Percentiles rank a stretch among this genome's conserved stretches.
Evolutionary conservation across 495 filamentous ascomycete species (phyloP).

Genomic region (Penicillium tannophilum): DNA sequence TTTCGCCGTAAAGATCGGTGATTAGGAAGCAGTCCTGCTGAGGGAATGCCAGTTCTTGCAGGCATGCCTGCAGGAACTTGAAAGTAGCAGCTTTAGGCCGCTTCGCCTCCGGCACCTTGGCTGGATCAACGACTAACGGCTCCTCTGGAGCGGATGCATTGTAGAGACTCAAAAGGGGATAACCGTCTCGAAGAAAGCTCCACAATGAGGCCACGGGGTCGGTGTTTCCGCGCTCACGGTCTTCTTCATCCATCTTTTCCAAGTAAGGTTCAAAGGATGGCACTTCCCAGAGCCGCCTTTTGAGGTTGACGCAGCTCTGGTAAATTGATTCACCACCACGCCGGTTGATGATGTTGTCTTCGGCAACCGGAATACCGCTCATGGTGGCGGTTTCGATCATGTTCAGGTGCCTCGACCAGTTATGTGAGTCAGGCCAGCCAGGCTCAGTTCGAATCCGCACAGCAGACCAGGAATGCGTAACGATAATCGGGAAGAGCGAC

Average conservation of each 20-base stretch:
- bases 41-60: conserved; percentile 72
- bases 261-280: conserved; percentile 78
- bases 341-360: conserved; percentile 93
- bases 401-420: conserved; percentile 27
- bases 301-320: conserved; percentile 87
- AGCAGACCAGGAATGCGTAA: conserved; percentile 34
- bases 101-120: conserved; percentile 61
- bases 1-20: conserved; percentile 85
- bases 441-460: conserved; percentile 42
- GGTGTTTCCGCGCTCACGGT: conserved; percentile 57
- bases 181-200: conserved; percentile 81
- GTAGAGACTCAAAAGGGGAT: conserved; percentile 85
- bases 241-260: conserved; percentile 62
- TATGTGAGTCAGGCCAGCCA: conserved; percentile 34
- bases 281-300: conserved; percentile 76
- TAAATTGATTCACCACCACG: conserved; percentile 91
- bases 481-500: conserved; percentile 24
- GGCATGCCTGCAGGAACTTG: conserved; percentile 69
- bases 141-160: conserved; percentile 72
- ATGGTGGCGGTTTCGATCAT: conserved; percentile 43
- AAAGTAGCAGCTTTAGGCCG: conserved; percentile 70
- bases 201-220: conserved; percentile 92
- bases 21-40: conserved; percentile 87
- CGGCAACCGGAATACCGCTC: conserved; percentile 64
- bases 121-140: conserved; percentile 63